Evolutionary conservation across 108 stramenopile species (phyloP).

Genomic region (Mediolabrus comicus): DNA sequence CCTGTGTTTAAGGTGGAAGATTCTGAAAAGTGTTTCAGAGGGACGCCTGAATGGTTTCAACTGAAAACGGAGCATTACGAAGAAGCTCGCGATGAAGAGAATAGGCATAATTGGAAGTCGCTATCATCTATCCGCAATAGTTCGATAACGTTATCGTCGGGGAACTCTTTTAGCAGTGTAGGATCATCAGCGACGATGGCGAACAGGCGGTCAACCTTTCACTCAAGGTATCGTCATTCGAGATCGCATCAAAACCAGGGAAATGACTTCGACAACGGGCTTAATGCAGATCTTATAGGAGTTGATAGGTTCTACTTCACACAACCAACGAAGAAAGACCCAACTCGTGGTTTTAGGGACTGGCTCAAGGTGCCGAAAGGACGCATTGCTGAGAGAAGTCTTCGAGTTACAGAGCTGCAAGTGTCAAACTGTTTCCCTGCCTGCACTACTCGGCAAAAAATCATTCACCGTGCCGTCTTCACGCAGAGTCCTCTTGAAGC

Average conservation of each 20-base stretch:
- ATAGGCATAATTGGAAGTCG: neutral
- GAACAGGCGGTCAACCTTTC: slow-evolving; percentile 16
- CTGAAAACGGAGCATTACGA: slow-evolving; percentile 37
- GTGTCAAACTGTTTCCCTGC: slow-evolving; percentile 81
- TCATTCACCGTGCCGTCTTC: slow-evolving; percentile 77
- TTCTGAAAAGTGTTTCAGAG: slow-evolving; percentile 56
- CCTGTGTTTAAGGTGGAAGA: slow-evolving; percentile 56
- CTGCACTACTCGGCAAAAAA: slow-evolving; percentile 79
- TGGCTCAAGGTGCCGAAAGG: slow-evolving; percentile 70
- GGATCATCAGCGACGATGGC: slow-evolving; percentile 26
- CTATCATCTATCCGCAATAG: slow-evolving; percentile 19
- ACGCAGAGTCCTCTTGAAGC: slow-evolving; percentile 84
- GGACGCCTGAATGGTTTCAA: slow-evolving; percentile 54
- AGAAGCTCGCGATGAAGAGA: slow-evolving; percentile 4
- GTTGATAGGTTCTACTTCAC: slow-evolving; percentile 84
- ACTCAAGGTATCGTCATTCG: slow-evolving; percentile 18
- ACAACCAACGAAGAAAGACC: slow-evolving; percentile 74
- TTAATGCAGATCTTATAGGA: slow-evolving; percentile 56
- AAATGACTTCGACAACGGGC: slow-evolving; percentile 19
- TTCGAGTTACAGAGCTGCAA: slow-evolving; percentile 79
- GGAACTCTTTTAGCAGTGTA: slow-evolving; percentile 33
- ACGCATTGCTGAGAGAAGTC: slow-evolving; percentile 71
- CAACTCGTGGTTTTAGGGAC: slow-evolving; percentile 58
- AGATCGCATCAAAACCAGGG: slow-evolving; percentile 12
- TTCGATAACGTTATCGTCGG: slow-evolving; percentile 14